Base-by-base conservation (phyloP, 1,139 yeast species). In the Suhomyces terraborum region DNA sequence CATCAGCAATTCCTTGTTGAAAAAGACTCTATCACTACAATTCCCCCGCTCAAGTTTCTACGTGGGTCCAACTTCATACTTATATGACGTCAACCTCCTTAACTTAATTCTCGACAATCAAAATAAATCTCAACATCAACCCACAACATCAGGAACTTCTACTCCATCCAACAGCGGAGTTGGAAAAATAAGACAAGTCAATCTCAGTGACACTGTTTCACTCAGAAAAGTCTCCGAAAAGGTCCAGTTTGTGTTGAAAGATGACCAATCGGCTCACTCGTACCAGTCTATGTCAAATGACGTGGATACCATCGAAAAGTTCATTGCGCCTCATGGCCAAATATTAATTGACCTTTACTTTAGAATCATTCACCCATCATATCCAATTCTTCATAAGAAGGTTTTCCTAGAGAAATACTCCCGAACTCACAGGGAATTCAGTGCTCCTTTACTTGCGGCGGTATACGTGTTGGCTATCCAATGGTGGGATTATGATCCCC, bases 401-500 rank as follows among this genome's bases (percentile, higher is more conserved):
- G 91, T 85, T 13, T 85, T 85, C 50, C 59, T 85, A 48, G 93
- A 85, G 52, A 85, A 85, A 58, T 85, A 85, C 55, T 70, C 87
- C 0, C 64, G 93, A 43, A 84, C 93, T 1, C 88, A 84, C 56
- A 69, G 88, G 40, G 94, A 85, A 56, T 78, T 85, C 51, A 80
- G 88, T 42, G 89, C 93, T 0, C 89, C 93, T 0, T 62, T 85
- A 37, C 63, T 85, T 33, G 91, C 93, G 1, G 83, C 89, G 0
- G 88, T 85, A 1, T 85, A 85, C 54, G 80, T 82, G 3, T 63
- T 85, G 40, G 88, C 93, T 0, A 75, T 82, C 29, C 88, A 84
- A 58, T 84, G 91, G 88, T 84, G 93, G 93, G 89, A 84, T 51
- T 82, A 82, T 52, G 93, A 84, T 53, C 85, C 89, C 2, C 80